Base-by-base conservation (phyloP, 192 early-diverging fungal genomes). In the Endogone sp. region DNA sequence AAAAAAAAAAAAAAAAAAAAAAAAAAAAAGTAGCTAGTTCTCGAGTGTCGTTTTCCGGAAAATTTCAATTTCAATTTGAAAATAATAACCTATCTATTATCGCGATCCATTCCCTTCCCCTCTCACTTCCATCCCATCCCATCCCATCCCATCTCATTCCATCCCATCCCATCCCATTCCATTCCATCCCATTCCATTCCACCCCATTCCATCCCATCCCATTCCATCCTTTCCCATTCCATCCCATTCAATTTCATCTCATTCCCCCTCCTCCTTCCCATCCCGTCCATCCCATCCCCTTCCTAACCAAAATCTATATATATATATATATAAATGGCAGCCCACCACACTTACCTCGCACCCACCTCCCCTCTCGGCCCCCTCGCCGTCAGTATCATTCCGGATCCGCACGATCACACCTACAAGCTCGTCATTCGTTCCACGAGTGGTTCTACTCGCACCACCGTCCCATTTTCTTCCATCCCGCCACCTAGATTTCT, bases 301-400 rank as follows among this genome's bases (percentile, higher is more conserved):
- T 16, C 3, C 30, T 22, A 3, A 27, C 26, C 16, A 24, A 37
- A 21, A 63, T 20, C 25, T 28, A 11, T 61, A 28, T n/a, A n/a
- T n/a, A n/a, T n/a, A n/a, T n/a, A n/a, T n/a, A n/a, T n/a, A n/a
- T n/a, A n/a, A n/a, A n/a, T n/a, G 29, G 13, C 8, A 37, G n/a
- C 56, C 44, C 30, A 29, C 64, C 4, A 29, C 74, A 28, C 60
- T 61, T 37, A 26, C 30, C 44, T 68, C 64, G 30, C 66, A 63
- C 56, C 70, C 70, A 32, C 74, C 69, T 24, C 71, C 70, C 56
- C 66, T 71, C 24, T 54, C 68, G 49, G 25, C 65, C 29, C 68
- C 49, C 20, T 27, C 6, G 28, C 60, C 25, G 60, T 29, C 6
- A 60, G 60, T 25, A 25, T 25, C 60, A 27, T 25, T 16, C 60